These are phyloP conservation scores for Fusarium sp. DNA, from an alignment of 2,329 filamentous ascomycete species.

Conservation along the genomic window DNA sequence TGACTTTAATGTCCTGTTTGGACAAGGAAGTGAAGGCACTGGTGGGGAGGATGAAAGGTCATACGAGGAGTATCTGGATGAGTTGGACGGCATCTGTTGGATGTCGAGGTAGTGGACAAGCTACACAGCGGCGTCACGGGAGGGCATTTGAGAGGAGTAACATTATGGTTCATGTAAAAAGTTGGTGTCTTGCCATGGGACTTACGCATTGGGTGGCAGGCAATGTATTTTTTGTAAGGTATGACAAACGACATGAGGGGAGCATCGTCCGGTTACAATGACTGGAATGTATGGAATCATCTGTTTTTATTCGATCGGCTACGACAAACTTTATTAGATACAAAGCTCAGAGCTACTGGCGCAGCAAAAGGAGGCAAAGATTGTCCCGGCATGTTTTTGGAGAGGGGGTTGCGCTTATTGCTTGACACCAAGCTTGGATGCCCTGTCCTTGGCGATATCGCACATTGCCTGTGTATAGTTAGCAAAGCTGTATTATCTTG, in stretches of 20 bases:
- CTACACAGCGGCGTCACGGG: constrained; percentile 8
- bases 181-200: constrained; percentile 5
- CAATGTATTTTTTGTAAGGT: constrained; percentile 9
- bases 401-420: background rate
- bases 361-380: background rate
- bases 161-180: constrained; percentile 33
- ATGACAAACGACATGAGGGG: constrained; percentile 10
- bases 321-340: constrained; percentile 8
- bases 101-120: constrained; percentile 48
- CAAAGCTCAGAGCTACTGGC: constrained; percentile 14
- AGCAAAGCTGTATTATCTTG: background rate
- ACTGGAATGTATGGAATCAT: background rate
- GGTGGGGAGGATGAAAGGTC: constrained; percentile 58
- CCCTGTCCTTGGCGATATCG: constrained; percentile 88
- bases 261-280: constrained; percentile 14
- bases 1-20: constrained; percentile 69
- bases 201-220: constrained; percentile 17
- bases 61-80: constrained; percentile 70
- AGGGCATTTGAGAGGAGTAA: constrained; percentile 12
- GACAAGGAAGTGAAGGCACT: constrained; percentile 47
- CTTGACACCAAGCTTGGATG: constrained; percentile 52
- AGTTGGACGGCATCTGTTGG: constrained; percentile 70
- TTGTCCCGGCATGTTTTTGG: constrained; percentile 2
- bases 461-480: constrained; percentile 81
- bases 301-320: background rate